Base-by-base conservation (phyloP, 257 asterid genomes). In the Fraxinus americana region DNA sequence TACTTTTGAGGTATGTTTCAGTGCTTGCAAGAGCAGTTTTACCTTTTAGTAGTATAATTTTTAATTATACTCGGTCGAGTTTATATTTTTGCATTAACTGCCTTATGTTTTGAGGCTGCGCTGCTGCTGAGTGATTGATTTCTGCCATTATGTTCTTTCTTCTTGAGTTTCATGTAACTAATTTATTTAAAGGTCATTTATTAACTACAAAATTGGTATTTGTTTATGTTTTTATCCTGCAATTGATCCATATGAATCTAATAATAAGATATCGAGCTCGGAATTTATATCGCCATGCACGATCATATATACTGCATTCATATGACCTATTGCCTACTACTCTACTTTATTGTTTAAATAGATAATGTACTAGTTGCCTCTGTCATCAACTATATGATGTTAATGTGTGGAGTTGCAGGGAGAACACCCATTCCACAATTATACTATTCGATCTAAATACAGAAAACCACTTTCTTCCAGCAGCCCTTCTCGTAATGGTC, bases 341-440 rank as follows among this genome's bases (percentile, higher is more conserved):
- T 38, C 61, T 9, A 63, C 32, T 52, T 1, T 77, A 32, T 70
- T 75, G 45, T 79, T 67, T 72, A 45, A 39, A 75, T 70, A 66
- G 32, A 23, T 41, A 59, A 63, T 21, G 32, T 14, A 23, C 35
- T 68, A 66, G 8, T 77, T 29, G 38, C 45, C 79, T 50, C 73
- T 48, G n/a, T 79, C 32, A 63, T 73, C 43, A 48, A 73, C 76
- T 36, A 36, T 45, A 80, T 80, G 34, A 79, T 78, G 73, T 70
- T 76, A 67, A 23, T 79, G 77, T 19, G 34, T 80, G 83, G 61
- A 73, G 72, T 83, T 88, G 67, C 86, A 95, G 99, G 99, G 98
- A 70, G 92, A 92, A 35, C 96, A 93, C 83, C 99, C 99, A 48
- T 95, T 95, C 82, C 98, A 95, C 91, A 95, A 95, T 76, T 95